These are phyloP conservation scores for Dujonia santamariae DNA, from an alignment of 1,139 yeast genomes.

Conservation along the genomic window DNA sequence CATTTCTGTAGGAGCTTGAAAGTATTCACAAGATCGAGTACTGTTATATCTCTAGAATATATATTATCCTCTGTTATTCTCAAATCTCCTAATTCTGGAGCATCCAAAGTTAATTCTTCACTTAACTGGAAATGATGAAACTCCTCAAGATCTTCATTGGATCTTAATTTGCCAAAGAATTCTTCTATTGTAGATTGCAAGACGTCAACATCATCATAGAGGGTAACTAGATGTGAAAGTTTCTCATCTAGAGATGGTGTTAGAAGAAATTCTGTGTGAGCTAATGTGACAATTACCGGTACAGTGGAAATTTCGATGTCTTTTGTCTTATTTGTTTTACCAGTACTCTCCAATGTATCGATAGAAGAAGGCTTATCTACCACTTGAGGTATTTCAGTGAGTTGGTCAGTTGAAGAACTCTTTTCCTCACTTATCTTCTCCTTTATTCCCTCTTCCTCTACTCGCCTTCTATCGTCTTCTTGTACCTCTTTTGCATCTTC, in stretches of 20 bases:
- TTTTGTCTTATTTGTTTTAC: background rate
- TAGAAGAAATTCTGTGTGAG: conserved; percentile 23
- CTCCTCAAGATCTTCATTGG: conserved; percentile 26
- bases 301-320: background rate
- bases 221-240: conserved; percentile 17
- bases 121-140: conserved; percentile 21
- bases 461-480: background rate
- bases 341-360: background rate
- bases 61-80: conserved; percentile 40
- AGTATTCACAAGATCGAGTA: conserved; percentile 31
- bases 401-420: too few species aligned
- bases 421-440: background rate
- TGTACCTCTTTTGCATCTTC: conserved; percentile 2
- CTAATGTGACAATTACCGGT: conserved; percentile 20
- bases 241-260: conserved; percentile 17
- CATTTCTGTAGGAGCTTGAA: conserved; percentile 21
- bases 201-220: conserved; percentile 21
- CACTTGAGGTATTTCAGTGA: too few species aligned
- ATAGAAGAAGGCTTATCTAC: background rate
- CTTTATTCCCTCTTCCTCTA: background rate
- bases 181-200: conserved; percentile 20
- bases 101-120: conserved; percentile 29
- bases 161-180: conserved; percentile 25
- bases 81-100: conserved; percentile 31
- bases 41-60: conserved; percentile 25